A percentile compares a stretch with the other conserved stretches of the same genome.
Evolutionary conservation across 2,329 filamentous ascomycete species (phyloP).

Genomic region (Coleophoma cylindrospora): DNA sequence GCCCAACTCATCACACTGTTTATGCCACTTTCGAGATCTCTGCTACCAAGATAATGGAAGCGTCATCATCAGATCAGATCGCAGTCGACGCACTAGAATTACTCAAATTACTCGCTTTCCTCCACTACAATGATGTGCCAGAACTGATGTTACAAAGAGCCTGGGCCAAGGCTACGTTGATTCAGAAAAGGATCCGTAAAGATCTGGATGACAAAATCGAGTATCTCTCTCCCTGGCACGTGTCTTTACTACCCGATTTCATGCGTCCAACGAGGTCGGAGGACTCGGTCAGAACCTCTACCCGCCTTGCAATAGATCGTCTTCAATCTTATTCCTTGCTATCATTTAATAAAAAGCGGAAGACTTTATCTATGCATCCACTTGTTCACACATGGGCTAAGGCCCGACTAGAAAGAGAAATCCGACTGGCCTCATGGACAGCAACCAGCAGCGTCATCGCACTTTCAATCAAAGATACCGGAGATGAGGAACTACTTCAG

Average conservation of each 20-base stretch:
- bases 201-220: background rate
- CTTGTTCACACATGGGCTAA: constrained; percentile 11
- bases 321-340: constrained; percentile 9
- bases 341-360: constrained; percentile 1
- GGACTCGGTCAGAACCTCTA: background rate
- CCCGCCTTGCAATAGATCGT: constrained; percentile 1
- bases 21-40: constrained; percentile 13
- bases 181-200: background rate
- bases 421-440: background rate
- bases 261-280: background rate
- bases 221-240: constrained; percentile 2
- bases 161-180: background rate
- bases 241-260: background rate
- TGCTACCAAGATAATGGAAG: constrained; percentile 1
- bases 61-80: background rate
- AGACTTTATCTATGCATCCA: constrained; percentile 11
- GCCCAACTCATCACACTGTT: constrained; percentile 8
- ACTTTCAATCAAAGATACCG: background rate
- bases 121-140: constrained; percentile 3
- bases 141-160: constrained; percentile 5
- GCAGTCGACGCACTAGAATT: constrained; percentile 5
- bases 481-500: background rate
- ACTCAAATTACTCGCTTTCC: constrained; percentile 7
- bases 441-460: background rate
- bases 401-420: constrained; percentile 2